These are phyloP conservation scores for Gliomastix tumulicola DNA, from an alignment of 2,329 filamentous ascomycete species.

Conservation along the genomic window DNA sequence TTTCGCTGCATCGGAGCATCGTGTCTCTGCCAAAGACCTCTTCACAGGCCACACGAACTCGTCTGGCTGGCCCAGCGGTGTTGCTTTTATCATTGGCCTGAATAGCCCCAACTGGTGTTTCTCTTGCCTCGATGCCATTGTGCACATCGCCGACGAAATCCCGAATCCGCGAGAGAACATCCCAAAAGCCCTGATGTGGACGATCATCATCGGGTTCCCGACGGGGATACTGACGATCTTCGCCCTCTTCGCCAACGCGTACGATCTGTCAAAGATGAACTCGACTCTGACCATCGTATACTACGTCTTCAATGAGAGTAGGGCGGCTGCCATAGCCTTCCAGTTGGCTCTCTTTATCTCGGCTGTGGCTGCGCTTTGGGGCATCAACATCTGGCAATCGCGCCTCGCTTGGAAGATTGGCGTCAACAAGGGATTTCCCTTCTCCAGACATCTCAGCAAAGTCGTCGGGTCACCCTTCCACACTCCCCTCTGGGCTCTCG, in stretches of 20 bases:
- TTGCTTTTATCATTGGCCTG: slow-evolving; percentile 4
- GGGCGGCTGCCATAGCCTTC: slow-evolving; percentile 12
- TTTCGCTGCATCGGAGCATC: background rate
- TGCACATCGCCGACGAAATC: slow-evolving; percentile 6
- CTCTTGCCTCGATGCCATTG: slow-evolving; percentile 3
- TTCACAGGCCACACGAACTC: background rate
- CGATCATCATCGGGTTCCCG: background rate
- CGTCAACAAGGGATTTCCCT: slow-evolving; percentile 14
- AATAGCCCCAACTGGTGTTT: slow-evolving; percentile 6
- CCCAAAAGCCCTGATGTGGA: background rate
- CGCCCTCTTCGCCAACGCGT: background rate
- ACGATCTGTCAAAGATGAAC: background rate
- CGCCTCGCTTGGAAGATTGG: slow-evolving; percentile 18
- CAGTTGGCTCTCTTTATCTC: slow-evolving; percentile 13
- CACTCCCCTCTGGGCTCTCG: slow-evolving; percentile 14
- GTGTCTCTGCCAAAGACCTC: background rate
- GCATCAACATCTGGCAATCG: slow-evolving; percentile 19
- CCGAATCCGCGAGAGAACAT: background rate
- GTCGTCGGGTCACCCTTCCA: slow-evolving; percentile 12
- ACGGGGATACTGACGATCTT: background rate
- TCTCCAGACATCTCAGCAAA: slow-evolving; percentile 12
- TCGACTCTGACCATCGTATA: background rate
- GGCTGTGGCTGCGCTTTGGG: slow-evolving; percentile 14
- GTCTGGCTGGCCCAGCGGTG: background rate
- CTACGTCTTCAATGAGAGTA: slow-evolving; percentile 6